Base-by-base conservation (phyloP, 306 rosid genomes). In the Cyamopsis tetragonoloba region DNA sequence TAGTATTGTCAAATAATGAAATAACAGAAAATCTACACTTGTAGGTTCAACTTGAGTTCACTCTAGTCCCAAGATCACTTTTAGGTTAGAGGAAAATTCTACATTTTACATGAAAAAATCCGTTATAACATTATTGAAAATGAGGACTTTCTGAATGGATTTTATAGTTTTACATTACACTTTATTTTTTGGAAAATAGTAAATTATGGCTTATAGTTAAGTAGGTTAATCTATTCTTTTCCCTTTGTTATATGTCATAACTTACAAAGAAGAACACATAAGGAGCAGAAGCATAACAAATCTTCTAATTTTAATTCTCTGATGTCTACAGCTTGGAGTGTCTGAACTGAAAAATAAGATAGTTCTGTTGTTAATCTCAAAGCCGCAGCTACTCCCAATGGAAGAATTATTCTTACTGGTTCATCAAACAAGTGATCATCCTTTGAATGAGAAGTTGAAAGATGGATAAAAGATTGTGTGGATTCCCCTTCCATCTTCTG, bases 341-440 rank as follows among this genome's bases (percentile, higher is more conserved):
- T 27, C 83, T 57, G 81, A 77, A 32, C 76, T 88, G 65, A 72
- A 79, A 53, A 65, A 69, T 70, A 79, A 79, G 86, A 69, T 54
- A 47, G 84, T 85, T 11, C 18, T 88, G 54, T 69, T 88, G 58
- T 58, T 88, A 66, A 72, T 85, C 75, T 63, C 95, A 57, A 77
- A 78, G 77, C 83, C 89, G 39, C 81, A 74, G 68, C 46, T 74
- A 37, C 75, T 77, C 23, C 13, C 66, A 1, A 47, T 53, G 11
- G 84, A 85, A 37, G 70, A 79, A 37, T 55, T 66, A 50, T 82
- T 83, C 66, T 77, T 79, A 9, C 68, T 88, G 28, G 78, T 80
- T 82, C 86, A 83, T 46, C 89, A 85, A 83, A 84, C 88, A 76
- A 56, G 50, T 64, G 77, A 80, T 63, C 84, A 80, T 81, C 86